Base-by-base conservation (phyloP, 1,284 basidiomycete species). In the Leccinum griseonigrum region DNA sequence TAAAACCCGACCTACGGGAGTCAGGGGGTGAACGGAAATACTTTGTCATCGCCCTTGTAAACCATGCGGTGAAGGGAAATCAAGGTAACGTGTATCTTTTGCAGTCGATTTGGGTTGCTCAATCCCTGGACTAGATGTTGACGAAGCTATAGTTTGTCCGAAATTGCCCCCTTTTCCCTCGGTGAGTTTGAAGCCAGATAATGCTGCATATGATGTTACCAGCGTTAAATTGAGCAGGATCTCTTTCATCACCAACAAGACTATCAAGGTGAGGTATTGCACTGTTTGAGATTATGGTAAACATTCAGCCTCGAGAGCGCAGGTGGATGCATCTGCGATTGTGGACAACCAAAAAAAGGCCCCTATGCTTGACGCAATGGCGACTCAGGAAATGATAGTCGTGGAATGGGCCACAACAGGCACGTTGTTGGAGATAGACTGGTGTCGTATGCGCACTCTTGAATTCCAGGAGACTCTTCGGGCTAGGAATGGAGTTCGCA, bases 401-500 rank as follows among this genome's bases (percentile, higher is more conserved):
- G 71, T 79, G 13, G 85, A 88, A 63, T 90, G 90, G 88, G 67
- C 76, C n/a, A 62, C 71, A 2, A 65, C 68, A 2, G 74, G 77
- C 9, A 70, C 69, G 5, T 77, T 94, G 22, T 84, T 86, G 4
- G 95, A 97, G 73, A 83, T 89, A 7, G 94, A 95, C 63, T 98
- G 95, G 95, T 80, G 80, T 54, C 86, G 91, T 58, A 81, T 95
- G 68, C 85, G 90, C 51, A 81, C 86, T n/a, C 77, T 99, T 16
- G 96, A 99, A 64, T 97, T 99, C 74, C 94, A 98, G 74, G 97
- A 98, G 66, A 78, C 83, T 26, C 72, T 98, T 54, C 83, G 85
- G 53, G 72, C 80, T 34, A 81, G 96, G 60, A 81, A 89, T 54
- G 76, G 75, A 18, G 71, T 89, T 4, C 70, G 77, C 5, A 75